Evolutionary conservation across 345 rosid species (phyloP).

Genomic region (Erodium maritimum): DNA sequence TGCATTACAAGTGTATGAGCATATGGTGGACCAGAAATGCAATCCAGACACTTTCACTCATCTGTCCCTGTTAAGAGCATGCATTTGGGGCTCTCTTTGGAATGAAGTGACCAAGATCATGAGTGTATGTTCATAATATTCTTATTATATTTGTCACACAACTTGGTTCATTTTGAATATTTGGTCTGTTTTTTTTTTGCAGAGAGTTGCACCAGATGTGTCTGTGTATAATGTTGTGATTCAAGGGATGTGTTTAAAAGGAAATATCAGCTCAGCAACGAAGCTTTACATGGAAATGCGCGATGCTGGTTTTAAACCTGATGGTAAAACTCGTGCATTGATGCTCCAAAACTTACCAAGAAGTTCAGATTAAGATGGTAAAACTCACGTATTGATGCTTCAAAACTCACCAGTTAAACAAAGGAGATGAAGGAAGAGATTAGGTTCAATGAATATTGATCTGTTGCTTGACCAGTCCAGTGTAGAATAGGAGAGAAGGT

Average conservation of each 20-base stretch:
- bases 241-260: slow-evolving; percentile 63
- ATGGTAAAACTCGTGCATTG: slow-evolving; percentile 61
- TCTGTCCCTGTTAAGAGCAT: slow-evolving; percentile 50
- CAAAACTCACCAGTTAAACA: background rate
- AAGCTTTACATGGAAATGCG: slow-evolving; percentile 49
- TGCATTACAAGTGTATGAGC: slow-evolving; percentile 63
- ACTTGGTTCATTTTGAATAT: no score
- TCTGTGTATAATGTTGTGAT: slow-evolving; percentile 54
- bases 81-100: slow-evolving; percentile 83
- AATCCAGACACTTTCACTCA: slow-evolving; percentile 55
- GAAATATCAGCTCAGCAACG: slow-evolving; percentile 49
- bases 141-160: background rate
- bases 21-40: slow-evolving; percentile 44
- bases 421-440: background rate
- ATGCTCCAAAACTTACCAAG: slow-evolving; percentile 56
- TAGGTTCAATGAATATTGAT: background rate
- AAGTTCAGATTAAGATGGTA: background rate
- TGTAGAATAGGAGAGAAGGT: background rate
- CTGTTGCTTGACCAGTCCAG: background rate
- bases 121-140: slow-evolving; percentile 23
- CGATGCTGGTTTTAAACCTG: slow-evolving; percentile 42
- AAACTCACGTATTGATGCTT: no score
- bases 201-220: slow-evolving; percentile 44
- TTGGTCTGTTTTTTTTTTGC: slow-evolving; percentile 5
- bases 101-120: slow-evolving; percentile 48